Evolutionary conservation across 371 early-diverging fungal species (phyloP).

Genomic region (Haplosporangium sp.): DNA sequence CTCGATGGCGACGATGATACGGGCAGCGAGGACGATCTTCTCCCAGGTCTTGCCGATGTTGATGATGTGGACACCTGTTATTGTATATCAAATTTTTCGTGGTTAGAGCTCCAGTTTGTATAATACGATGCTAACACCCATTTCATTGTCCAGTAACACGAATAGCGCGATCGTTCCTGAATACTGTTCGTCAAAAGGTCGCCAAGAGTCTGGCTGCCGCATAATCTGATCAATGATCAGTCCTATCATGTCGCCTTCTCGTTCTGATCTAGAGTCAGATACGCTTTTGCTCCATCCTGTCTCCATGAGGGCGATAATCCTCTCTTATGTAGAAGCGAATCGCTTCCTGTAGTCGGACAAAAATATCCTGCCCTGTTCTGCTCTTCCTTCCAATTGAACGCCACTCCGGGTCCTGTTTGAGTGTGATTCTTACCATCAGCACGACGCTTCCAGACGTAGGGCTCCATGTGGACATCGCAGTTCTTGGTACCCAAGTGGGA

Average conservation of each 20-base stretch:
- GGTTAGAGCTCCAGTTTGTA: neutral
- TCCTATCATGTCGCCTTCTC: neutral
- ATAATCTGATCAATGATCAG: no score
- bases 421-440: slow-evolving; percentile 82
- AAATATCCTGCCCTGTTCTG: no score
- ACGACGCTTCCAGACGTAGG: slow-evolving; percentile 93
- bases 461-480: slow-evolving; percentile 86
- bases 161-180: neutral
- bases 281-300: no score
- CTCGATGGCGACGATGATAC: slow-evolving; percentile 82
- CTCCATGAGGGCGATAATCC: no score
- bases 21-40: slow-evolving; percentile 99
- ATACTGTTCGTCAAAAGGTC: no score
- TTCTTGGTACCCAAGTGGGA: slow-evolving; percentile 92
- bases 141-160: no score
- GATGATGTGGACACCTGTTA: slow-evolving; percentile 94
- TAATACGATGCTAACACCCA: no score
- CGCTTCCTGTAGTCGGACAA: no score
- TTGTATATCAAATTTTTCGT: no score
- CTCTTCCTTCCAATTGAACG: no score
- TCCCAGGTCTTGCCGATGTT: slow-evolving; percentile 71
- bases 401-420: no score
- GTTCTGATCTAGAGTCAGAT: neutral
- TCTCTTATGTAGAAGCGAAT: no score
- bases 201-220: neutral